These are phyloP conservation scores for Pezicula carpinea DNA, from an alignment of 2,329 filamentous ascomycete species.

Conservation along the genomic window DNA sequence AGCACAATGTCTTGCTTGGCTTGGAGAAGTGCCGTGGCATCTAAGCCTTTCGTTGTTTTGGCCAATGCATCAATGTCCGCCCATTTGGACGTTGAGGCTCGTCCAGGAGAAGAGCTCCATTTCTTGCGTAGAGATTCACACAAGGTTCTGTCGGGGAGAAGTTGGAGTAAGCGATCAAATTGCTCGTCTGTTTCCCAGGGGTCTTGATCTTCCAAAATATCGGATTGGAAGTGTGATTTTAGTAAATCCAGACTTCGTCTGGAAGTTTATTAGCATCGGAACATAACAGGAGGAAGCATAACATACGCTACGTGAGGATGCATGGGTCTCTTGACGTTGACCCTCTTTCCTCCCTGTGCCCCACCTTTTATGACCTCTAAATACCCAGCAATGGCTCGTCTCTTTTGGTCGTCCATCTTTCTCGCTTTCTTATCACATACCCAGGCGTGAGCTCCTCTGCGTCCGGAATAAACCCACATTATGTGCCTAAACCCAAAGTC, in stretches of 20 bases:
- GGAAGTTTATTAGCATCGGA: conserved; percentile 6
- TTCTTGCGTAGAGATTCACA: conserved; percentile 79
- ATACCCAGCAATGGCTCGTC: conserved; percentile 82
- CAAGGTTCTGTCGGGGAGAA: conserved; percentile 76
- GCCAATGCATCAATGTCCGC: conserved; percentile 86
- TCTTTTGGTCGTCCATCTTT: conserved; percentile 77
- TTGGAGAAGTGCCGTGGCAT: conserved; percentile 69
- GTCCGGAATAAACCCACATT: conserved; percentile 97
- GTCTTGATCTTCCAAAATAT: conserved; percentile 80
- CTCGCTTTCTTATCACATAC: conserved; percentile 88
- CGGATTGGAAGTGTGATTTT: conserved; percentile 75
- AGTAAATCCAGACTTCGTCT: conserved; percentile 82
- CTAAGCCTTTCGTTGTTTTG: conserved; percentile 68
- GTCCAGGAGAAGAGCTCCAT: conserved; percentile 79
- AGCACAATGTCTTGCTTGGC: conserved; percentile 95
- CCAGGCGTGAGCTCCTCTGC: conserved; percentile 96
- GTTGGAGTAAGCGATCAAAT: conserved; percentile 71
- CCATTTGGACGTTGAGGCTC: conserved; percentile 81
- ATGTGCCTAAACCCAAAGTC: conserved; percentile 98
- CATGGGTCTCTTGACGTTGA: conserved; percentile 77
- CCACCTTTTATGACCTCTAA: conserved; percentile 87
- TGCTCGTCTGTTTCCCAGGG: conserved; percentile 72
- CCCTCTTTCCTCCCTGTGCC: conserved; percentile 78
- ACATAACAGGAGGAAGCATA: not conserved
- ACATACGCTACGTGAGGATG: conserved; percentile 80